A percentile compares a stretch with the other conserved stretches of the same genome.
Evolutionary conservation across 495 filamentous ascomycete species (phyloP).

Genomic region (Tuber borchii): DNA sequence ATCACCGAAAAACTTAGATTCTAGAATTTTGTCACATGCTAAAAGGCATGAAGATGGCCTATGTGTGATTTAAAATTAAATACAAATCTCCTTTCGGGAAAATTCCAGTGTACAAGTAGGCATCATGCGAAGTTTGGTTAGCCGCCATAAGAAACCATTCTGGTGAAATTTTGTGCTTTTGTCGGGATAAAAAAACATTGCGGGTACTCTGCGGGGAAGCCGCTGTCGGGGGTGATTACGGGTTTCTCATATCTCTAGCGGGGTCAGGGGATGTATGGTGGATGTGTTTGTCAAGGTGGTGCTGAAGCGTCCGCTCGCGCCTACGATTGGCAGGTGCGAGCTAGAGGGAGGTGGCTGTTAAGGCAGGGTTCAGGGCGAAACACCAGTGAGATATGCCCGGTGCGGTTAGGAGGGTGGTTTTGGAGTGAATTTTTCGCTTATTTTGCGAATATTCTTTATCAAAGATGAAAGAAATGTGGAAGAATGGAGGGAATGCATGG

Average conservation of each 20-base stretch:
- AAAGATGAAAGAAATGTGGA: background rate
- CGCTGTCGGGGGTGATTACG: conserved; percentile 49
- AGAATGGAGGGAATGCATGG: conserved; percentile 46
- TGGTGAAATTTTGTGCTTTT: too few relatives aligned
- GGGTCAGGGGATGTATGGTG: conserved; percentile 58
- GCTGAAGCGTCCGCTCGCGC: conserved; percentile 59
- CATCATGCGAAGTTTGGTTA: too few relatives aligned
- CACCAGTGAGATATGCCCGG: background rate
- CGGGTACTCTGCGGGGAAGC: too few relatives aligned
- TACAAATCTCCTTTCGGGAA: too few relatives aligned
- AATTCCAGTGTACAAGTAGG: too few relatives aligned
- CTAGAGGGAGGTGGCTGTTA: conserved; percentile 46
- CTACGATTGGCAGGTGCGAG: conserved; percentile 51
- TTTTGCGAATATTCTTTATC: conserved; percentile 46
- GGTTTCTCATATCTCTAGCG: conserved; percentile 59
- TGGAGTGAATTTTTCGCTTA: background rate
- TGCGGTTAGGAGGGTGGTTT: background rate
- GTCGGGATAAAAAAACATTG: too few relatives aligned
- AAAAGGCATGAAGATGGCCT: too few relatives aligned
- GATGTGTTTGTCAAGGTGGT: conserved; percentile 66
- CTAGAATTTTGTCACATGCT: too few relatives aligned
- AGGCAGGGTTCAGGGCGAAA: background rate
- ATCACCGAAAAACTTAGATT: too few relatives aligned
- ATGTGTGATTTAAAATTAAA: too few relatives aligned
- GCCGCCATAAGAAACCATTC: too few relatives aligned